Evolutionary conservation across 1,284 basidiomycete genomes (phyloP).

Genomic region (Boletus coffeatus): DNA sequence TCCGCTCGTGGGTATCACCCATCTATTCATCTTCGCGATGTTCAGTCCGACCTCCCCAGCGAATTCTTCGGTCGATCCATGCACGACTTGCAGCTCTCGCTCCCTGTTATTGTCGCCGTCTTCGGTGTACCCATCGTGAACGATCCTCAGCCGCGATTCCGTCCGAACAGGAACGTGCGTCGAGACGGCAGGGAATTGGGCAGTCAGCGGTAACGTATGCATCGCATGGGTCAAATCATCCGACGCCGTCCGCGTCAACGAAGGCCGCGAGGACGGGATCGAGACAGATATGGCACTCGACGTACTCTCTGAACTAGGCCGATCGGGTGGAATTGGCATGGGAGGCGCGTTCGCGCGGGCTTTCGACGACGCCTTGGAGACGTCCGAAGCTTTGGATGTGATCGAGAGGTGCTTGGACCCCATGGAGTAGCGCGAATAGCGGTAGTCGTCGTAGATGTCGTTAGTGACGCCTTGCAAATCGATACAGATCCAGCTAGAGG

Average conservation of each 20-base stretch:
- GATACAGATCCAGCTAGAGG: conserved; percentile 25
- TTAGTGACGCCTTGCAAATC: conserved; percentile 26
- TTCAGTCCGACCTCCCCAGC: conserved; percentile 7
- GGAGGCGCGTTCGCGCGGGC: conserved; percentile 21
- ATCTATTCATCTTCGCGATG: neutral
- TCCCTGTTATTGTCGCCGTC: conserved; percentile 16
- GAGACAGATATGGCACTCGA: conserved; percentile 15
- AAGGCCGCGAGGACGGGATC: conserved; percentile 15
- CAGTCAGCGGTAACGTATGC: conserved; percentile 20
- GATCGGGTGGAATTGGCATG: conserved; percentile 23
- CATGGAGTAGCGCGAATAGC: conserved; percentile 61
- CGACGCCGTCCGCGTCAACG: conserved; percentile 20
- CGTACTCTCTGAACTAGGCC: conserved; percentile 25
- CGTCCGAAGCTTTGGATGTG: conserved; percentile 22
- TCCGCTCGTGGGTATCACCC: too few species aligned
- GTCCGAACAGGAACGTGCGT: conserved; percentile 27
- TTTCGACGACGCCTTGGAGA: conserved; percentile 26
- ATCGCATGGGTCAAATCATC: conserved; percentile 21
- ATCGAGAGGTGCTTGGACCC: conserved; percentile 31
- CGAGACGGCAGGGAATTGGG: conserved; percentile 31
- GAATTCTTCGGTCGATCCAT: conserved; percentile 17
- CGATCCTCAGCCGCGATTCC: conserved; percentile 28
- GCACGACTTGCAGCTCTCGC: conserved; percentile 14
- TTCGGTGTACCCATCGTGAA: conserved; percentile 22
- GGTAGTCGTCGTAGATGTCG: conserved; percentile 72